Base-by-base conservation (phyloP, 1,139 yeast genomes). In the Protomyces inundatus region DNA sequence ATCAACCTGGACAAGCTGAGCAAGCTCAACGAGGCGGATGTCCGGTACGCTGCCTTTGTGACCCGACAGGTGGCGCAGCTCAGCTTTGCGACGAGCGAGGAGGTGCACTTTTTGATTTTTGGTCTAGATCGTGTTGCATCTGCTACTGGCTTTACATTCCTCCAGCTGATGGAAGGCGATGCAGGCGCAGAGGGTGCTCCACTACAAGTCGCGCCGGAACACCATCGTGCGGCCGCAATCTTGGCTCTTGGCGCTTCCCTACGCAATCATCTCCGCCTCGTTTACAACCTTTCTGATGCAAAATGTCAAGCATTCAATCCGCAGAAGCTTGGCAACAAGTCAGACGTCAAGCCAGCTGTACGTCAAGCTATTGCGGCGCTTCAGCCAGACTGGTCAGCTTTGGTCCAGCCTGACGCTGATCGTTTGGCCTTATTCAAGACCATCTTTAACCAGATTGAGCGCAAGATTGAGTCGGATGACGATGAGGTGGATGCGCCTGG, bases 11-110 rank as follows among this genome's bases (percentile, higher is more conserved):
- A 67, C 23, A 61, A 58, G 55, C 35, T 55, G 3, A 53, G 64
- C 5, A 68, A 66, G 34, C 60, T 63, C 10, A 48, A 64, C 1
- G 67, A 61, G 12, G 65, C 51, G 16, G 61, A 59, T 33, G 53
- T 40, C 33, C 46, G 36, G 33, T 64, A 57, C 52, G 61, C 64
- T 36, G 54, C 56, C 14, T 76, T 75, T 53, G 69, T 79, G 0
- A 71, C 76, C 1, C 66, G 73, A 1, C 81, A 83, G 66, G 66
- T 85, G 3, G 75, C 80, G 4, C 70, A 70, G 0, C 68, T 82
- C 3, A 74, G 71, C 0, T 79, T 82, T 45, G 65, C 66, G 1
- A 74, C 79, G 0, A 66, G 75, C 50, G 87, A 83, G 65, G 87
- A 84, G 66, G 72, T 75, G 0, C 70, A 70, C 39, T 63, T 67